These are phyloP conservation scores for Euphorbia celastroides DNA, from an alignment of 441 rosid species.

Conservation along the genomic window DNA sequence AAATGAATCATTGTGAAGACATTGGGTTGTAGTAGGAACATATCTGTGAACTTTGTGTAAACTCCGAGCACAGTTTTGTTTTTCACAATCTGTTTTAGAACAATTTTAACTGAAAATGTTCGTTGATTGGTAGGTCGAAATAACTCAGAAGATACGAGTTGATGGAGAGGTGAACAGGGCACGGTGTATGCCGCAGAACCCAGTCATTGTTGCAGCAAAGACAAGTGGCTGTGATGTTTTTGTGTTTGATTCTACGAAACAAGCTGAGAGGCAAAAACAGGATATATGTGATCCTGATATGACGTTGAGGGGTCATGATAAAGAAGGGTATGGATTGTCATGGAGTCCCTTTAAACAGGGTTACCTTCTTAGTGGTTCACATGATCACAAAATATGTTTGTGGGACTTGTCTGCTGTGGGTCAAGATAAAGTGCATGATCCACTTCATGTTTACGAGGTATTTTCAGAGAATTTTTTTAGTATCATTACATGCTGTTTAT, in stretches of 20 bases:
- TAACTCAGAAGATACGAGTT: slow-evolving; percentile 58
- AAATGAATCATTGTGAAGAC: no score
- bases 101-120: neutral
- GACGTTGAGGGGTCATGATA: slow-evolving; percentile 71
- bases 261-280: slow-evolving; percentile 33
- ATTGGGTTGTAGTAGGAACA: no score
- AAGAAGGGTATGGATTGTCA: slow-evolving; percentile 84
- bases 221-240: slow-evolving; percentile 73
- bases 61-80: neutral
- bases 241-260: slow-evolving; percentile 65
- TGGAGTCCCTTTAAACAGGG: slow-evolving; percentile 83
- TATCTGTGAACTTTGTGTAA: neutral
- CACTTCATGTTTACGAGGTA: slow-evolving; percentile 67
- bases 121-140: slow-evolving; percentile 50
- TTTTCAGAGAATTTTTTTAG: slow-evolving; percentile 9
- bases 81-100: neutral
- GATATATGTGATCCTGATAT: slow-evolving; percentile 60
- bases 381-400: slow-evolving; percentile 68
- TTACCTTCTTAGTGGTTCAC: slow-evolving; percentile 77
- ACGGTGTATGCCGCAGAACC: slow-evolving; percentile 78
- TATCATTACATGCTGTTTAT: neutral
- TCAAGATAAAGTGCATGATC: slow-evolving; percentile 46
- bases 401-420: slow-evolving; percentile 67
- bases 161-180: slow-evolving; percentile 96
- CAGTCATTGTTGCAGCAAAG: slow-evolving; percentile 59